Evolutionary conservation across 495 filamentous ascomycete species (phyloP), one percentile per base, ranked within the genome.

Genomic region (Aspergillus funiculosus): DNA sequence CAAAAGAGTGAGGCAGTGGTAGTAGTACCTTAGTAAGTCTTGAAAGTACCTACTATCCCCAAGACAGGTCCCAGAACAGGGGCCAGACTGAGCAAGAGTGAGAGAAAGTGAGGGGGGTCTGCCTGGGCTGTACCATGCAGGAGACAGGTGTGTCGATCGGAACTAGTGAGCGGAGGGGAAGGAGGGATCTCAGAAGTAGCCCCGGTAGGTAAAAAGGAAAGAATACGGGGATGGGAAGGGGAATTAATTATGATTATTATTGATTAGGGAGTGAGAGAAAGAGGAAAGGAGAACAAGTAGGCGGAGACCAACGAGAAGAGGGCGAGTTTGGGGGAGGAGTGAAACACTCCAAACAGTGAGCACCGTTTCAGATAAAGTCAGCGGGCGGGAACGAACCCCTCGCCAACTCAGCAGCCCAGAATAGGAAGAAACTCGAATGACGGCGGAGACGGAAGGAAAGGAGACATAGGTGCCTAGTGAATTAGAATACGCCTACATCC

Each of bases 281-380:
- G 17, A 38, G 17, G 19, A 22, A 20, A 38, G 20, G 35, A 11
- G 35, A 19, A 38, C n/a, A 38, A 15, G 13, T 6, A 15, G 30
- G 13, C 11, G 30, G 18, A 13, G 18, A n/a, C 30, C 9, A 34
- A 13, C 3, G 30, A 34, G 30, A 38, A 22, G 35, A 20, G 19
- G 13, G 35, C 38, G 43, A 46, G 43, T 46, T 46, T 39, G 43
- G 39, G 35, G 28, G 19, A 24, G 29, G 19, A 48, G 45, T 55
- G 52, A 55, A 55, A 55, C 52, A 55, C 45, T 44, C 50, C 45
- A 48, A 46, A 46, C 24, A 24, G 36, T 43, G 40, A 45, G 36
- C 28, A 38, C 14, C 32, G 53, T 52, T 56, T 56, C 53, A 56
- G 53, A 52, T 56, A 56, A 39, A 56, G 21, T 56, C 44, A 39